Percentiles rank a stretch among this genome's conserved stretches.
Evolutionary conservation across 192 early-diverging fungal genomes (phyloP).

Genomic region (Fimicolochytrium jonesii): DNA sequence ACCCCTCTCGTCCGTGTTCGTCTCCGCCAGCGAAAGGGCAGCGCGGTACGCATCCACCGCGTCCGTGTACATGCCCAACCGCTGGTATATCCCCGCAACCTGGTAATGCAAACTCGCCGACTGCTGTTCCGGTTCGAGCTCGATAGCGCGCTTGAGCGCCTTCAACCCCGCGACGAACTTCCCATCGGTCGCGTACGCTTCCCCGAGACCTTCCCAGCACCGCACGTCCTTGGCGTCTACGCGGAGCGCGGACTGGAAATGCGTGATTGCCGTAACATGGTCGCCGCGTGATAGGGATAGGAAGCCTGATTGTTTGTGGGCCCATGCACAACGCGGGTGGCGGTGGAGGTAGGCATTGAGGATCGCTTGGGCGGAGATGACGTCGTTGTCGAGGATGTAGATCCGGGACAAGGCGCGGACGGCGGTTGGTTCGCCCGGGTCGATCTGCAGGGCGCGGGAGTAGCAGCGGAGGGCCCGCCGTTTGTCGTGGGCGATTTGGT

Average conservation of each 20-base stretch:
- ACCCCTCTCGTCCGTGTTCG: background rate
- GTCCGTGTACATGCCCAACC: constrained; percentile 33
- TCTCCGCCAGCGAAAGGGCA: background rate
- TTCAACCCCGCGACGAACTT: constrained; percentile 75
- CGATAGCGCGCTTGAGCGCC: constrained; percentile 66
- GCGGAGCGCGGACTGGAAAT: constrained; percentile 80
- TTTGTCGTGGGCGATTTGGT: constrained; percentile 56
- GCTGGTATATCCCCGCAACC: constrained; percentile 22
- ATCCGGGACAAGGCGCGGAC: constrained; percentile 61
- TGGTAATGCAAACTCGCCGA: constrained; percentile 25
- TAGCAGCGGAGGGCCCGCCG: constrained; percentile 78
- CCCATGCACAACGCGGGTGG: constrained; percentile 61
- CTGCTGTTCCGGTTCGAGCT: constrained; percentile 42
- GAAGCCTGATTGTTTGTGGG: constrained; percentile 76
- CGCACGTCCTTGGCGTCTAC: constrained; percentile 55
- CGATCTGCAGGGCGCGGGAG: constrained; percentile 69
- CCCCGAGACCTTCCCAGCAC: constrained; percentile 50
- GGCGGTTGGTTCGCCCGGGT: constrained; percentile 63
- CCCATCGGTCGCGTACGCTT: constrained; percentile 56
- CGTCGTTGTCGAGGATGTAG: constrained; percentile 46
- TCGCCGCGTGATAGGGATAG: constrained; percentile 53
- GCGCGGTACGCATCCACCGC: constrained; percentile 24
- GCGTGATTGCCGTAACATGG: constrained; percentile 29
- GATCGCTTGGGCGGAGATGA: constrained; percentile 45
- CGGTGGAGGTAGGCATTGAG: constrained; percentile 40